Conservation (phyloP, 495 filamentous ascomycete genomes). For the Friedmanniomyces simplex region DNA sequence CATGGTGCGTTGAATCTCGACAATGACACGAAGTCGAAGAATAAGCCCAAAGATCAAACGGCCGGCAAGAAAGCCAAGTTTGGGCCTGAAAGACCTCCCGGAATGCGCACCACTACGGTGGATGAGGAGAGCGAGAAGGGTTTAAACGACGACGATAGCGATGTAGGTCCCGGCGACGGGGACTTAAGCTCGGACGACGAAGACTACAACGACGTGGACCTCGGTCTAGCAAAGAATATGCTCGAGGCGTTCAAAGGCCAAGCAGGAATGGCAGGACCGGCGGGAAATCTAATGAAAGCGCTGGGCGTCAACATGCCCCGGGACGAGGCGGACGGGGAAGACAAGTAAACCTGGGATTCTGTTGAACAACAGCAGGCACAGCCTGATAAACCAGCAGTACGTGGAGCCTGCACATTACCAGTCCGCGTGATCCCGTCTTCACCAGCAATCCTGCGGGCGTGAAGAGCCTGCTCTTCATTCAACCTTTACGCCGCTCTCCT, state of each 20-base stretch:
- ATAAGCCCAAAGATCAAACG: constrained; percentile 5
- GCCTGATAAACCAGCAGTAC: too few species aligned
- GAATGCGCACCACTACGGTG: not conserved
- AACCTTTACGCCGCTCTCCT: not conserved
- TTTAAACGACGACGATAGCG: constrained; percentile 17
- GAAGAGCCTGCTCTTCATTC: too few species aligned
- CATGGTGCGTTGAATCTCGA: constrained; percentile 60
- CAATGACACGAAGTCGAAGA: constrained; percentile 29
- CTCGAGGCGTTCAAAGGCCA: constrained; percentile 89
- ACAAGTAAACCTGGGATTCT: too few species aligned
- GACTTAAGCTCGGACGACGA: constrained; percentile 31
- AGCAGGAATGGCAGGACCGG: constrained; percentile 71
- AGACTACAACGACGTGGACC: constrained; percentile 61
- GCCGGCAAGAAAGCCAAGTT: not conserved
- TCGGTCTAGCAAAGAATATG: constrained; percentile 80
- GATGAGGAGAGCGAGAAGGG: not conserved
- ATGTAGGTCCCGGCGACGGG: constrained; percentile 24
- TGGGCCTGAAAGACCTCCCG: constrained; percentile 16
- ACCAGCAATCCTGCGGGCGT: too few species aligned
- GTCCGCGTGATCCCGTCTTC: too few species aligned
- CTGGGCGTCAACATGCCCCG: constrained; percentile 73
- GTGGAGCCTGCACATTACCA: too few species aligned
- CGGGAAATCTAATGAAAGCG: constrained; percentile 72
- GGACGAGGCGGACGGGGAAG: constrained; percentile 45
- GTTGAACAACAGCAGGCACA: too few species aligned